Evolutionary conservation across 2,329 filamentous ascomycete genomes (phyloP).

Genomic region (Neodidymelliopsis sp.): DNA sequence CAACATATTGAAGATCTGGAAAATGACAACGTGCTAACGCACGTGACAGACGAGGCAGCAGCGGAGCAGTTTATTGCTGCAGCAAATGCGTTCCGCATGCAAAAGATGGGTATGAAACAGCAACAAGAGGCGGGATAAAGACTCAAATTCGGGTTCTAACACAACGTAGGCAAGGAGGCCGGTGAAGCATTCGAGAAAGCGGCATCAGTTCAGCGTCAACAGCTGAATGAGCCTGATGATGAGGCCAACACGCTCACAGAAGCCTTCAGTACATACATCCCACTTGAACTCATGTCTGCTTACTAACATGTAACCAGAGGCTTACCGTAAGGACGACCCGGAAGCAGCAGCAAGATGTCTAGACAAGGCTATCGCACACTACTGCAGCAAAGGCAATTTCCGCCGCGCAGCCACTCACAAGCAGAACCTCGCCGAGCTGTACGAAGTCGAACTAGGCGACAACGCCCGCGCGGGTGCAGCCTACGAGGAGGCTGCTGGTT

Average conservation of each 20-base stretch:
- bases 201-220: slow-evolving; percentile 78
- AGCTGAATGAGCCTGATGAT: slow-evolving; percentile 91
- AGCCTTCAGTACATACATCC: slow-evolving; percentile 70
- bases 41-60: slow-evolving; percentile 71
- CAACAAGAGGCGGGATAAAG: neutral
- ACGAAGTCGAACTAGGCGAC: slow-evolving; percentile 82
- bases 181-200: slow-evolving; percentile 85
- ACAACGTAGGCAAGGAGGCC: slow-evolving; percentile 76
- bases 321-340: slow-evolving; percentile 85
- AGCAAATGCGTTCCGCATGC: slow-evolving; percentile 89
- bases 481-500: slow-evolving; percentile 85
- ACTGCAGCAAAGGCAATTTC: slow-evolving; percentile 89
- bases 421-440: slow-evolving; percentile 86
- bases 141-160: slow-evolving; percentile 9
- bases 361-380: slow-evolving; percentile 81
- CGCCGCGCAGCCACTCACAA: slow-evolving; percentile 88
- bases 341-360: slow-evolving; percentile 83
- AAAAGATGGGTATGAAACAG: slow-evolving; percentile 73
- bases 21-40: slow-evolving; percentile 31
- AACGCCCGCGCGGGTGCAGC: slow-evolving; percentile 78
- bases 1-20: too few relatives aligned
- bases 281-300: accelerated
- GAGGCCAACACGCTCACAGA: slow-evolving; percentile 87
- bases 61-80: slow-evolving; percentile 88
- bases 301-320: slow-evolving; percentile 58